These are phyloP conservation scores for Nowakowskiella sp. DNA, from an alignment of 192 early-diverging fungal species.

Conservation along the genomic window DNA sequence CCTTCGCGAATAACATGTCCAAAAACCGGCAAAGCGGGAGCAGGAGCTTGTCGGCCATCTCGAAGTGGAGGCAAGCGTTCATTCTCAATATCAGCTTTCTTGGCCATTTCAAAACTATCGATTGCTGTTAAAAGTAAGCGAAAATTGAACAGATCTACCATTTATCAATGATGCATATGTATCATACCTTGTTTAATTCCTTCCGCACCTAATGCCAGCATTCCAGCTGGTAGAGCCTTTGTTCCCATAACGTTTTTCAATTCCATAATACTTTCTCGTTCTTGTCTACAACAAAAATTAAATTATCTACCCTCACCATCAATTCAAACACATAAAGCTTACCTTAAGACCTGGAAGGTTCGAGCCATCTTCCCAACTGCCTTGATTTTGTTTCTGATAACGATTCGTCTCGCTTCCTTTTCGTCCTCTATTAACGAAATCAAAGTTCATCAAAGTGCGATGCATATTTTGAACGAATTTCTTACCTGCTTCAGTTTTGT, in stretches of 20 bases:
- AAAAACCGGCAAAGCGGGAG: slow-evolving; percentile 41
- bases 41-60: slow-evolving; percentile 28
- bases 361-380: slow-evolving; percentile 88
- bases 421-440: slow-evolving; percentile 30
- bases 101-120: slow-evolving; percentile 86
- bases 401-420: slow-evolving; percentile 51
- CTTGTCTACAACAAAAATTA: slow-evolving; percentile 33
- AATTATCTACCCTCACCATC: slow-evolving; percentile 1
- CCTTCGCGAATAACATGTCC: slow-evolving; percentile 14
- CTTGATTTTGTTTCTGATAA: slow-evolving; percentile 81
- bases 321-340: slow-evolving; percentile 10
- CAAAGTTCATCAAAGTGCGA: neutral
- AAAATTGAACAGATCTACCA: neutral
- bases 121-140: slow-evolving; percentile 48
- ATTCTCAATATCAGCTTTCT: slow-evolving; percentile 83
- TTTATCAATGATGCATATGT: neutral
- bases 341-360: slow-evolving; percentile 81
- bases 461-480: neutral
- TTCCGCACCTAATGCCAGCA: slow-evolving; percentile 79
- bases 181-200: slow-evolving; percentile 75
- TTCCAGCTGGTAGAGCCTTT: slow-evolving; percentile 76
- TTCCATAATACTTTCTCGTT: slow-evolving; percentile 88
- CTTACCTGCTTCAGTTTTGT: slow-evolving; percentile 24
- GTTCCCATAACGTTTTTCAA: slow-evolving; percentile 83
- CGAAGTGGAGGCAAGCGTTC: slow-evolving; percentile 75